These are phyloP conservation scores for Mycena filopes DNA, from an alignment of 768 basidiomycete species.

Conservation along the genomic window DNA sequence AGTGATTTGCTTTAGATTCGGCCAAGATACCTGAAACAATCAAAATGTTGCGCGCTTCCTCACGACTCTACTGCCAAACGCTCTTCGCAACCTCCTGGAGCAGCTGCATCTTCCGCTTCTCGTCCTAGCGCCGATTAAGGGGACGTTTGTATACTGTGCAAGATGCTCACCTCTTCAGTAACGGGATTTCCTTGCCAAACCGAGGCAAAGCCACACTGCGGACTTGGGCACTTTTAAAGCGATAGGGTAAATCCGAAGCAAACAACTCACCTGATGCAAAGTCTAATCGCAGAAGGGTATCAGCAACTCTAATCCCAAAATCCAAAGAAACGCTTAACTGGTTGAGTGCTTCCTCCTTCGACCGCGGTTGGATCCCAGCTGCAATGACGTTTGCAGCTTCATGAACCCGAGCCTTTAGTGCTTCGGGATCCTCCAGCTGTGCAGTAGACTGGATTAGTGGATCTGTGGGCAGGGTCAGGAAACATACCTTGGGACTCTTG, in stretches of 20 bases:
- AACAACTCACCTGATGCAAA: conserved; percentile 50
- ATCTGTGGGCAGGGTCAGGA: neutral
- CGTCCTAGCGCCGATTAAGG: conserved; percentile 48
- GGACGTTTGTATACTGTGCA: conserved; percentile 5
- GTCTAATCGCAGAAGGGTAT: conserved; percentile 41
- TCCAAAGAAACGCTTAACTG: conserved; percentile 50
- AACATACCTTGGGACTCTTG: conserved; percentile 54
- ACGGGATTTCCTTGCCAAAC: conserved; percentile 69
- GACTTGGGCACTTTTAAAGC: conserved; percentile 40
- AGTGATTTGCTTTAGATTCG: too few species aligned
- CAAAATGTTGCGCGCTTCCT: too few species aligned
- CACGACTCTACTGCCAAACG: conserved; percentile 50
- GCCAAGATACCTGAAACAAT: too few species aligned
- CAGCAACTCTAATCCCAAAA: neutral
- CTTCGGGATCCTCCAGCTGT: conserved; percentile 62
- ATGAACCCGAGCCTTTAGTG: conserved; percentile 60
- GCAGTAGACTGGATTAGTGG: too few species aligned
- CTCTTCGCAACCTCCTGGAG: conserved; percentile 57
- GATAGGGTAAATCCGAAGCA: conserved; percentile 1
- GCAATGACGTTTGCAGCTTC: conserved; percentile 64
- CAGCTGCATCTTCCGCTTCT: conserved; percentile 58
- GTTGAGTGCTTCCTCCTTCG: conserved; percentile 61
- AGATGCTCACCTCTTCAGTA: conserved; percentile 53
- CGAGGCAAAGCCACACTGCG: conserved; percentile 74
- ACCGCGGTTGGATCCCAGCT: conserved; percentile 53